phyloP scores from a whole-genome alignment of 208 protist species.

The Wallacemonas sp. region DNA sequence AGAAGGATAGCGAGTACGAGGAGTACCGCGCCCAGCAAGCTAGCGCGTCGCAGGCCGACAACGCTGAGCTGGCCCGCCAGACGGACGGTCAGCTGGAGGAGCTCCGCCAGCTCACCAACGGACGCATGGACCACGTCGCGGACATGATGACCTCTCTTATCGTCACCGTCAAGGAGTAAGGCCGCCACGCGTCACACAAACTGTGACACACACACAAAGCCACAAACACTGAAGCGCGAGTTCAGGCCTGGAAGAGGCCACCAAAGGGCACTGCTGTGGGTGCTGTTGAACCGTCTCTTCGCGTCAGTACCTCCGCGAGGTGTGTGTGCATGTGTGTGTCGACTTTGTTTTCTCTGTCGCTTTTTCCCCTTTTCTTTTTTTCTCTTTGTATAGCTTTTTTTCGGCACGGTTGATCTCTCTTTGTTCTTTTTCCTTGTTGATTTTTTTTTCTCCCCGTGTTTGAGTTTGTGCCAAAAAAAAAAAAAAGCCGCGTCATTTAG shows the following conservation, averaged over 20 bases:
- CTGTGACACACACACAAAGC: neutral
- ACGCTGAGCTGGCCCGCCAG: constrained; percentile 52
- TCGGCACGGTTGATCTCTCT: too few species aligned
- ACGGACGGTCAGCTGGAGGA: constrained; percentile 74
- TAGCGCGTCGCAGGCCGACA: constrained; percentile 54
- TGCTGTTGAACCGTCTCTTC: too few species aligned
- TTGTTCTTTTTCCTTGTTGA: constrained; percentile 7
- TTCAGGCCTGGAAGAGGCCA: too few species aligned
- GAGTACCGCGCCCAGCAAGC: constrained; percentile 59
- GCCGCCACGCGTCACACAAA: neutral
- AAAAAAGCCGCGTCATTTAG: neutral
- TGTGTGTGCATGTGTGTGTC: too few species aligned
- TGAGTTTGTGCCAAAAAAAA: neutral
- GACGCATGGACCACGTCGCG: constrained; percentile 70
- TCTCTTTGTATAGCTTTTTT: constrained; percentile 5
- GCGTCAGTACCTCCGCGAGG: constrained; percentile 7
- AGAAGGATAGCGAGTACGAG: constrained; percentile 79
- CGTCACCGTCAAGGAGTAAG: constrained; percentile 45
- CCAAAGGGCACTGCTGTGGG: too few species aligned
- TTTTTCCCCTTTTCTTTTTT: neutral
- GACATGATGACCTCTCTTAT: constrained; percentile 68
- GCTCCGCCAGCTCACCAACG: constrained; percentile 46
- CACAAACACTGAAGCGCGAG: too few species aligned
- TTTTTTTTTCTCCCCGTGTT: constrained; percentile 4
- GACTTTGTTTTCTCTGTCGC: neutral